Conservation (phyloP, 331 rosid genomes). For the Erythrophleum ivorense region DNA sequence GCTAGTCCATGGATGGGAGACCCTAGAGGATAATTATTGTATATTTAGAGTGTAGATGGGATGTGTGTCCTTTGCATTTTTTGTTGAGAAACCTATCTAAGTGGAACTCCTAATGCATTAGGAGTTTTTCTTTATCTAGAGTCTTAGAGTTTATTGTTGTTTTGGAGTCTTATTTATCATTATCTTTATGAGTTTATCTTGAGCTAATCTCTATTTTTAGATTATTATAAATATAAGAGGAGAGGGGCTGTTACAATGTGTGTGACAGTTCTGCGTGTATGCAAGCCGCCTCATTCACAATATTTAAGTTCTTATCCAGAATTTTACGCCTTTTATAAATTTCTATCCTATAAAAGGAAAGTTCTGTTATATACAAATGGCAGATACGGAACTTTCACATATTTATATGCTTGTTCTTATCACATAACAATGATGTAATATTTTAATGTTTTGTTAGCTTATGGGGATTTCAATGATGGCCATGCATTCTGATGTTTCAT, state of each 20-base stretch:
- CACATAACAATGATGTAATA: not conserved
- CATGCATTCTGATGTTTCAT: not conserved
- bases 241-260: too few relatives aligned
- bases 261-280: too few relatives aligned
- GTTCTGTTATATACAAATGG: not conserved
- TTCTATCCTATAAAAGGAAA: not conserved
- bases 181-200: too few relatives aligned
- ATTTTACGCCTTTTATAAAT: not conserved
- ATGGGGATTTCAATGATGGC: slow-evolving; percentile 8
- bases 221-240: too few relatives aligned
- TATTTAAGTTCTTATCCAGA: not conserved
- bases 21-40: not conserved
- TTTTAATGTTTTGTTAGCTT: not conserved
- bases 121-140: not conserved
- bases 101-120: not conserved
- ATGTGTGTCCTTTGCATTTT: not conserved
- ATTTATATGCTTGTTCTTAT: not conserved
- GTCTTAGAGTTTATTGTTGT: not conserved
- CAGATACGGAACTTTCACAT: not conserved
- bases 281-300: too few relatives aligned
- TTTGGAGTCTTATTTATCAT: too few relatives aligned
- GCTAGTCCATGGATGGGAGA: not conserved
- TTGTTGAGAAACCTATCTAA: not conserved
- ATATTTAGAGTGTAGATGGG: not conserved
- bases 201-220: not conserved